These are phyloP conservation scores for Cubamyces sp. DNA, from an alignment of 768 basidiomycete genomes.

Conservation along the genomic window DNA sequence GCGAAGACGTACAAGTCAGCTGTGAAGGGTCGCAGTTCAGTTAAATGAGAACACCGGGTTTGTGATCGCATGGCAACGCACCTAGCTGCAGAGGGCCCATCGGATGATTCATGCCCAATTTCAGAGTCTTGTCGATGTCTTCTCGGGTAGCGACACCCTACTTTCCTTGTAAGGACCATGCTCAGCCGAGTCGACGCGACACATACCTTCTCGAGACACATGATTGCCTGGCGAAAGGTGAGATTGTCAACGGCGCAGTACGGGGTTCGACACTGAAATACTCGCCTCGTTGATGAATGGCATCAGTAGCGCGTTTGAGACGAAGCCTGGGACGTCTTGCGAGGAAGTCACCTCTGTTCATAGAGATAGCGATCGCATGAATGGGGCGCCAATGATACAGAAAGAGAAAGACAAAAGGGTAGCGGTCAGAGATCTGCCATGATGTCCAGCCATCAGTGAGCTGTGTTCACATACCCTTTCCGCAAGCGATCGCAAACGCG, in stretches of 20 bases:
- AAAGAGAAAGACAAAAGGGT: not conserved
- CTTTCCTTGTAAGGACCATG: not conserved
- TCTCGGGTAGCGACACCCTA: slow-evolving; percentile 91
- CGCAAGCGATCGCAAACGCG: slow-evolving; percentile 84
- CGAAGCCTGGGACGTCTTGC: slow-evolving; percentile 92
- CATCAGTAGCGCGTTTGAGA: slow-evolving; percentile 95
- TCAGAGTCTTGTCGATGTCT: slow-evolving; percentile 94
- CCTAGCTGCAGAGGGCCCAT: slow-evolving; percentile 94
- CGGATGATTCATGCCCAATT: slow-evolving; percentile 92
- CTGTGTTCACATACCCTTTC: slow-evolving; percentile 63
- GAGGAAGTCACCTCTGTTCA: slow-evolving; percentile 82
- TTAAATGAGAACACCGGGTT: slow-evolving; percentile 21
- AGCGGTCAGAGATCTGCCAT: not conserved
- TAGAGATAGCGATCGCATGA: not conserved
- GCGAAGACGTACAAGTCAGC: slow-evolving; percentile 16
- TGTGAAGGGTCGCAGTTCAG: slow-evolving; percentile 36
- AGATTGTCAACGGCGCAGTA: not conserved
- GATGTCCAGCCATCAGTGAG: not conserved
- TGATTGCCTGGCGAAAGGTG: slow-evolving; percentile 65
- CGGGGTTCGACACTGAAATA: not conserved
- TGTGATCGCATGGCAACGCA: slow-evolving; percentile 29
- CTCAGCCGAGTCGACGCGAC: not conserved
- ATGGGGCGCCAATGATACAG: not conserved
- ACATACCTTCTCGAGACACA: slow-evolving; percentile 85
- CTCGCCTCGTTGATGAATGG: slow-evolving; percentile 93